These are phyloP conservation scores for Mycena haematopus DNA, from an alignment of 768 basidiomycete genomes.

Conservation along the genomic window DNA sequence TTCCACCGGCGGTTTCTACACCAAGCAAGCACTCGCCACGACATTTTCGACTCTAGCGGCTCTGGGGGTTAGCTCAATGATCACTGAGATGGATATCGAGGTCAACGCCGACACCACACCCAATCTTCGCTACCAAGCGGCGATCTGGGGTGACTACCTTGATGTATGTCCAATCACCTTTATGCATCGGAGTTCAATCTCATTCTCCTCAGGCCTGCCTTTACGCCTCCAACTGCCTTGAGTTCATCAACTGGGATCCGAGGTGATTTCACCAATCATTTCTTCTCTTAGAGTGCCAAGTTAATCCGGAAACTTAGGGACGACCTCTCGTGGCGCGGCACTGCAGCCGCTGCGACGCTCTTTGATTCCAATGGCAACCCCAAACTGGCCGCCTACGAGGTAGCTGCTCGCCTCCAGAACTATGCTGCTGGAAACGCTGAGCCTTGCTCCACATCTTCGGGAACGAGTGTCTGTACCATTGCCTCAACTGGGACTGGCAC, in stretches of 20 bases:
- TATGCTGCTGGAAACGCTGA: constrained; percentile 20
- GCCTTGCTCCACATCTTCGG: constrained; percentile 19
- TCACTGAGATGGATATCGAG: constrained; percentile 26
- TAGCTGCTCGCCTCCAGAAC: constrained; percentile 24
- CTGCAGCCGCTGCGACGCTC: constrained; percentile 25
- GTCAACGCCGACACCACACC: background rate
- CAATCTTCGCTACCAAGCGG: constrained; percentile 24
- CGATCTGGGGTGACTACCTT: constrained; percentile 27
- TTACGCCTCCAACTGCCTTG: constrained; percentile 25
- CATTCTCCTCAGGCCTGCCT: constrained; percentile 16
- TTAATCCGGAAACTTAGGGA: constrained; percentile 6
- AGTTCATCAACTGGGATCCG: constrained; percentile 29
- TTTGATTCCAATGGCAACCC: constrained; percentile 25
- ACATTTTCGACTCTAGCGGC: constrained; percentile 23
- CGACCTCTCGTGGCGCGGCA: constrained; percentile 28
- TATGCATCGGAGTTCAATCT: background rate
- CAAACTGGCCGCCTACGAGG: constrained; percentile 27
- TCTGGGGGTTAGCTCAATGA: constrained; percentile 22
- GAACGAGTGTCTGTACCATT: constrained; percentile 20
- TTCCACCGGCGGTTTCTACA: constrained; percentile 17
- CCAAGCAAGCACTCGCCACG: constrained; percentile 22
- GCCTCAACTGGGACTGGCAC: background rate
- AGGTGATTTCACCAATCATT: background rate
- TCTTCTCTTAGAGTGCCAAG: background rate
- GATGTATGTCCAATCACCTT: constrained; percentile 12